Evolutionary conservation across 2,329 filamentous ascomycete species (phyloP).

Genomic region (Akanthomyces muscarius): DNA sequence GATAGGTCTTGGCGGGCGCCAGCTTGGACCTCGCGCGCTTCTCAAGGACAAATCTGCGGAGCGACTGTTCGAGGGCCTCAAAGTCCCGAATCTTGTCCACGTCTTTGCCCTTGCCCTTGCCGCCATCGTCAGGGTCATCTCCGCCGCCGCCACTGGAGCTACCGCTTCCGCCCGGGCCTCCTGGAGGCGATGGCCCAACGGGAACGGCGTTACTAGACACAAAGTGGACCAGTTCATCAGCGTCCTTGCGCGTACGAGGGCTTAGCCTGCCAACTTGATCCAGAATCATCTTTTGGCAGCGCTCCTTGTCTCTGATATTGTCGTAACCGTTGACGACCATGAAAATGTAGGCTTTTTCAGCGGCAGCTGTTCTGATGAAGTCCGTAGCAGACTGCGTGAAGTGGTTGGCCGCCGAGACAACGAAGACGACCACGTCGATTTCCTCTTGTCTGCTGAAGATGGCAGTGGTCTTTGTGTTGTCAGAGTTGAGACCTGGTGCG

Average conservation of each 20-base stretch:
- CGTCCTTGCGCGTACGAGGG: constrained; percentile 88
- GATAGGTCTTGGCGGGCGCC: constrained; percentile 90
- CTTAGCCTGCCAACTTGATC: constrained; percentile 87
- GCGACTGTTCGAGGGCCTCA: constrained; percentile 78
- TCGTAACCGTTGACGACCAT: constrained; percentile 98
- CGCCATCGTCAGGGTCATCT: constrained; percentile 54
- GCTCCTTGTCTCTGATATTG: constrained; percentile 83
- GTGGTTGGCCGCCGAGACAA: constrained; percentile 95
- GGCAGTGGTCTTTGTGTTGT: constrained; percentile 94
- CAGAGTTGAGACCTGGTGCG: constrained; percentile 89
- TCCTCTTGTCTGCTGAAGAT: constrained; percentile 97
- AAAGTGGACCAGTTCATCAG: constrained; percentile 90
- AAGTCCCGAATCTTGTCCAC: constrained; percentile 88
- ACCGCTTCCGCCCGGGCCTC: constrained; percentile 51
- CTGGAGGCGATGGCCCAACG: constrained; percentile 55
- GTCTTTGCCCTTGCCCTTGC: constrained; percentile 78
- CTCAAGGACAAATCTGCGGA: constrained; percentile 90
- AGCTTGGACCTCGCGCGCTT: constrained; percentile 94
- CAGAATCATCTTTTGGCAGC: constrained; percentile 88
- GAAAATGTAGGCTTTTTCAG: constrained; percentile 98
- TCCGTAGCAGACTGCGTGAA: constrained; percentile 97
- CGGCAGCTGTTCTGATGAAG: constrained; percentile 91
- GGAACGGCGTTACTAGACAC: constrained; percentile 96
- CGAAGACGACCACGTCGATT: constrained; percentile 97
- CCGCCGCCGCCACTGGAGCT: constrained; percentile 53